Evolutionary conservation across 257 asterid species (phyloP).

Genomic region (Capsicum pubescens): DNA sequence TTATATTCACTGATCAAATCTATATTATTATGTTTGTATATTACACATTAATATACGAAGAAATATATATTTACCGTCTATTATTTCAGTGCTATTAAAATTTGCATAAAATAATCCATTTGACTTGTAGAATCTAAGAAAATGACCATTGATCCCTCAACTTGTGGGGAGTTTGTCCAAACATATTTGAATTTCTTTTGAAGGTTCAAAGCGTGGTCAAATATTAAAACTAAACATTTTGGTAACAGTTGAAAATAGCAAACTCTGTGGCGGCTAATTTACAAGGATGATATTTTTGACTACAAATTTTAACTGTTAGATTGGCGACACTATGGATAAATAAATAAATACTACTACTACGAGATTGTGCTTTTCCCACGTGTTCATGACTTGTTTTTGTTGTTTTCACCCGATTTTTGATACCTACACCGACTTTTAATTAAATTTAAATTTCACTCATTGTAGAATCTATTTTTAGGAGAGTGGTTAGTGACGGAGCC

Average conservation of each 20-base stretch:
- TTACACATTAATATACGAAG: too few species aligned
- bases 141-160: not conserved
- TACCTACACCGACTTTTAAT: rapidly evolving
- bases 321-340: not conserved
- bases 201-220: conserved; percentile 9
- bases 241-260: not conserved
- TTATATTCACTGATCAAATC: too few species aligned
- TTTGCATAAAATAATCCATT: not conserved
- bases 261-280: not conserved
- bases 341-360: not conserved
- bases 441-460: not conserved
- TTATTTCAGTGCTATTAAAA: too few species aligned
- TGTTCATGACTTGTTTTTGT: not conserved
- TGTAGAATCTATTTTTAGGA: not conserved
- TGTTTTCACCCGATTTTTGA: not conserved
- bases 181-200: not conserved
- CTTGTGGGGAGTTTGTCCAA: not conserved
- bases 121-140: not conserved
- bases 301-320: not conserved
- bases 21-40: too few species aligned
- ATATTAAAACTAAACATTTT: not conserved
- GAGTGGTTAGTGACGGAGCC: too few species aligned
- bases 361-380: not conserved
- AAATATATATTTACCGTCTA: too few species aligned
- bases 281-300: not conserved